Conservation (phyloP, 306 rosid species). For the Cicer judaicum region DNA sequence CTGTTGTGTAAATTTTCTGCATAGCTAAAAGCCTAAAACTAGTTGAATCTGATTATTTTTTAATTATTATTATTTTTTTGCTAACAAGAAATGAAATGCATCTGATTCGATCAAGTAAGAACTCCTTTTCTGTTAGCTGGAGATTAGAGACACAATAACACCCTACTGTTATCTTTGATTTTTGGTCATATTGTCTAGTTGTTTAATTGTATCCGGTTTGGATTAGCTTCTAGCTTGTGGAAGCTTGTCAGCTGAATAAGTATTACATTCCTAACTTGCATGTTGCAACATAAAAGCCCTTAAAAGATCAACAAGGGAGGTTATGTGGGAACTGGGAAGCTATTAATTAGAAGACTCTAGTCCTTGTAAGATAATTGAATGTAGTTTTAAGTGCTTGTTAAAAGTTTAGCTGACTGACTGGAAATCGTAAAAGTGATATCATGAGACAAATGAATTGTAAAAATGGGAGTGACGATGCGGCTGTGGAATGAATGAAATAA, state of each 20-base stretch:
- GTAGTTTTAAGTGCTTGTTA: not conserved
- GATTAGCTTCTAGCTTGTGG: not conserved
- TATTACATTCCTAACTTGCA: not conserved
- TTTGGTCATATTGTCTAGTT: conserved; percentile 18
- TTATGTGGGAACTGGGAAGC: conserved; percentile 1
- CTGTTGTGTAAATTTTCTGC: conserved; percentile 7
- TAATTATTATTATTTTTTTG: not conserved
- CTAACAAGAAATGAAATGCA: not conserved
- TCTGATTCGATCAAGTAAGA: not conserved
- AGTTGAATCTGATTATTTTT: not conserved
- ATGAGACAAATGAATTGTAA: not conserved
- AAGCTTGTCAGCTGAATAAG: not conserved
- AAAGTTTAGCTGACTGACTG: not conserved
- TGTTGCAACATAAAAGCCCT: not conserved
- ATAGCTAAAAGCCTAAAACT: conserved; percentile 1
- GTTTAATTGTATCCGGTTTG: conserved; percentile 17
- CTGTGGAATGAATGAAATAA: not conserved
- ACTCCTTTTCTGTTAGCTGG: not conserved
- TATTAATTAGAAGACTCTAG: not conserved
- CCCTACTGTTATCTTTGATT: not conserved
- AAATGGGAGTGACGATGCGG: not conserved
- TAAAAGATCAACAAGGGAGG: not conserved
- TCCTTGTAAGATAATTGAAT: not conserved
- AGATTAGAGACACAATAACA: not conserved
- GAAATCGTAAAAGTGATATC: not conserved